Evolutionary conservation across 129 eudicot genomes (phyloP).

Genomic region (Flaveria linearis): DNA sequence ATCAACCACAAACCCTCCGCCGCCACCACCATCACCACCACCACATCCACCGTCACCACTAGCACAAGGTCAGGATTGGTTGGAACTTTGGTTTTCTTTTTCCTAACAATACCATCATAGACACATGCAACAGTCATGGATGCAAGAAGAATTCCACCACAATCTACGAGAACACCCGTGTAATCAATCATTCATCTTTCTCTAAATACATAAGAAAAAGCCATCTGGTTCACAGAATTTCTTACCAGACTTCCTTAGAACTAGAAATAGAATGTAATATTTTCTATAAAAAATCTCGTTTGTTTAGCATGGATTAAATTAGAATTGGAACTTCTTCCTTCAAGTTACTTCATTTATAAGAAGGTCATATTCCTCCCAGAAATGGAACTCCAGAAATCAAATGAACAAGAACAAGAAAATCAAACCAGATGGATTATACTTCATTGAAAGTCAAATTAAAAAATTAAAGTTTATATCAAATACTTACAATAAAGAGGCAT

Average conservation of each 20-base stretch:
- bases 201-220: not conserved
- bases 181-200: slow-evolving; percentile 28
- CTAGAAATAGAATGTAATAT: not conserved
- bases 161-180: slow-evolving; percentile 22
- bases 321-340: not conserved
- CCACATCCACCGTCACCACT: not conserved
- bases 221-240: not conserved
- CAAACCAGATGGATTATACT: not conserved
- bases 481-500: no score
- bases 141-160: slow-evolving; percentile 22
- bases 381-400: not conserved
- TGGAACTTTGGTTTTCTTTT: slow-evolving; percentile 7
- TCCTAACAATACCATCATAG: not conserved
- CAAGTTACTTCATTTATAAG: not conserved
- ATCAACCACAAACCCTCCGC: slow-evolving; percentile 13
- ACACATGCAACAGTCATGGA: slow-evolving; percentile 5
- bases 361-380: not conserved
- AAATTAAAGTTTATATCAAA: no score
- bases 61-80: slow-evolving; percentile 11
- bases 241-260: not conserved
- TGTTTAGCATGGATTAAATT: not conserved
- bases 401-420: not conserved
- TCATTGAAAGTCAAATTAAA: no score
- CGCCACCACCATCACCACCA: not conserved
- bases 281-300: not conserved